Evolutionary conservation across 2,329 filamentous ascomycete genomes (phyloP), one percentile per base, ranked within the genome.

Genomic region (Calonectria hongkongensis): DNA sequence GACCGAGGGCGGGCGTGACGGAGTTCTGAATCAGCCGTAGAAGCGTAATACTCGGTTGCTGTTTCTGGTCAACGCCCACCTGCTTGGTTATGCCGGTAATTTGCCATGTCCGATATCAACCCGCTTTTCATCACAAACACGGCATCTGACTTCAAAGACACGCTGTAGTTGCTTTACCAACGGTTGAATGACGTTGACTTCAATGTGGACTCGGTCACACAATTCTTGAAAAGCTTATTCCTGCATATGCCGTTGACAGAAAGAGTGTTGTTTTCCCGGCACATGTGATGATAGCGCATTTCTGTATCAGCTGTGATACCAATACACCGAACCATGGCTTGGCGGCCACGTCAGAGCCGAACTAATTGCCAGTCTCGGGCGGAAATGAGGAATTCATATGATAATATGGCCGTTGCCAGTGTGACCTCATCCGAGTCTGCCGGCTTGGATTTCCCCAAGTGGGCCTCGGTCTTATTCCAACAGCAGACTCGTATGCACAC

Each of bases 381-480:
- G 25, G 54, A 60, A 60, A 60, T 60, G 54, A 60, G 25, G 13
- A 39, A 12, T 21, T 25, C 8, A 58, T 15, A 39, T 27, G 54
- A 27, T 16, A 16, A 60, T 60, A 28, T 28, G 21, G n/a, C n/a
- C 21, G 33, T 60, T 60, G 21, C 54, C 54, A 60, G 54, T 60
- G 54, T 60, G 54, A 60, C 36, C 33, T 16, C n/a, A 39, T 58
- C 30, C n/a, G 21, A 21, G 3, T 39, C 36, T 58, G 8, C 54
- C 12, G 33, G 27, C 25, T 16, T 16, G 21, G 27, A n/a, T 36
- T 41, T 58, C 54, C 33, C 33, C n/a, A 50, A 39, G 33, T 60
- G 54, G 54, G 25, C 36, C 54, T 60, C 33, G 33, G 54, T 60
- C 54, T 60, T 60, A 60, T 60, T 60, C 33, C 21, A 58, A 41